Evolutionary conservation across 2,329 filamentous ascomycete genomes (phyloP).

Genomic region (Exophiala aquamarina): DNA sequence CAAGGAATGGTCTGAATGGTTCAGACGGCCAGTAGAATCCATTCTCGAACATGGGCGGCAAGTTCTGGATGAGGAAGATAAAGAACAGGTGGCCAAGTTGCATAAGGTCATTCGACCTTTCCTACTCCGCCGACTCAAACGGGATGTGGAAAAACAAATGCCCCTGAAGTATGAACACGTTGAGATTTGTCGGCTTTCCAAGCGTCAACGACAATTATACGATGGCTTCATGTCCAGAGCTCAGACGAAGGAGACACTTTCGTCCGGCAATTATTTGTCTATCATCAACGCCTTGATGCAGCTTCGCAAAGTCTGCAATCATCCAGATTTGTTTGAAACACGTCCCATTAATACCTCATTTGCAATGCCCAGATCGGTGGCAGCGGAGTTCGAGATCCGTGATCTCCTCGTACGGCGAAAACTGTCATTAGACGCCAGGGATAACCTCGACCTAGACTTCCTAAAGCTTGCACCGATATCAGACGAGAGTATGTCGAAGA

Average conservation of each 20-base stretch:
- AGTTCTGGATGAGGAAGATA: constrained; percentile 90
- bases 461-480: constrained; percentile 75
- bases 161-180: constrained; percentile 97
- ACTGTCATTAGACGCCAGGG: constrained; percentile 60
- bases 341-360: constrained; percentile 96
- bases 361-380: constrained; percentile 78
- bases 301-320: constrained; percentile 95
- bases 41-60: constrained; percentile 93
- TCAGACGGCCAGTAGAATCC: constrained; percentile 91
- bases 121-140: constrained; percentile 84
- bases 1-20: constrained; percentile 95
- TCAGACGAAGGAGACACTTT: constrained; percentile 83
- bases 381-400: constrained; percentile 70
- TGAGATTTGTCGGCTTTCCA: constrained; percentile 90
- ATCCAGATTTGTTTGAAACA: constrained; percentile 94
- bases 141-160: constrained; percentile 99
- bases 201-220: constrained; percentile 91
- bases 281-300: constrained; percentile 99
- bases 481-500: constrained; percentile 64
- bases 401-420: constrained; percentile 68
- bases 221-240: constrained; percentile 92
- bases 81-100: constrained; percentile 85
- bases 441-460: constrained; percentile 69
- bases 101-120: constrained; percentile 94
- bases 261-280: constrained; percentile 92